Conservation (phyloP, 73 alveolate species). For the Symbiodinium pilosum region DNA sequence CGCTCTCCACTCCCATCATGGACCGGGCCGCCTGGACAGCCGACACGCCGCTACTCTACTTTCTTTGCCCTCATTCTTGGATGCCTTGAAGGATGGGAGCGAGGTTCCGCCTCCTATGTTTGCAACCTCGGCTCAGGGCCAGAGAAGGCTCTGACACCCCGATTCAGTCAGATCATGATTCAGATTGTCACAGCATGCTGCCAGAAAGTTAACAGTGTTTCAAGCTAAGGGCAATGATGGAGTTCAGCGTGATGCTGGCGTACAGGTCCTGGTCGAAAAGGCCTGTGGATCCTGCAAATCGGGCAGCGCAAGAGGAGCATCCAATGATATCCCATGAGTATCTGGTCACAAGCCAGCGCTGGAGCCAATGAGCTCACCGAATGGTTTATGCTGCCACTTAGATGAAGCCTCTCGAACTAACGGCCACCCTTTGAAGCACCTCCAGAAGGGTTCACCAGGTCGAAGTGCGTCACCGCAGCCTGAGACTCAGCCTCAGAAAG, state of each 20-base stretch:
- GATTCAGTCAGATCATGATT: too few species aligned
- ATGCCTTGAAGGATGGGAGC: constrained; percentile 83
- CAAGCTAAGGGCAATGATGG: constrained; percentile 81
- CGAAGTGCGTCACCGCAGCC: constrained; percentile 89
- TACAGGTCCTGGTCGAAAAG: constrained; percentile 82
- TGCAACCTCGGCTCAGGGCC: constrained; percentile 27
- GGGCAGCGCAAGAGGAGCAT: not conserved
- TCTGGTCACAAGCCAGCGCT: too few species aligned
- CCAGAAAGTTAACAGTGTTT: too few species aligned
- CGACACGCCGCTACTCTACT: too few species aligned
- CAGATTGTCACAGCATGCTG: too few species aligned
- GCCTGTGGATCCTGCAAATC: constrained; percentile 32
- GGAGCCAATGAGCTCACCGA: too few species aligned
- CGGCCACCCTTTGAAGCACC: not conserved
- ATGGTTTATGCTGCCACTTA: too few species aligned
- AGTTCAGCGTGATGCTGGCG: constrained; percentile 79
- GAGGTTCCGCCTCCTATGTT: constrained; percentile 71
- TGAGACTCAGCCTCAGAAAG: constrained; percentile 88
- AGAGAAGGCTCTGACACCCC: too few species aligned
- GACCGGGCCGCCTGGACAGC: constrained; percentile 95
- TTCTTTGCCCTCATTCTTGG: too few species aligned
- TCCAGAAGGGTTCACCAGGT: constrained; percentile 77
- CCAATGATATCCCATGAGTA: too few species aligned
- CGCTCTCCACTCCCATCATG: constrained; percentile 65
- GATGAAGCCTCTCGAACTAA: not conserved